Evolutionary conservation across 2,329 filamentous ascomycete genomes (phyloP).

Genomic region (Trichoderma sp.): DNA sequence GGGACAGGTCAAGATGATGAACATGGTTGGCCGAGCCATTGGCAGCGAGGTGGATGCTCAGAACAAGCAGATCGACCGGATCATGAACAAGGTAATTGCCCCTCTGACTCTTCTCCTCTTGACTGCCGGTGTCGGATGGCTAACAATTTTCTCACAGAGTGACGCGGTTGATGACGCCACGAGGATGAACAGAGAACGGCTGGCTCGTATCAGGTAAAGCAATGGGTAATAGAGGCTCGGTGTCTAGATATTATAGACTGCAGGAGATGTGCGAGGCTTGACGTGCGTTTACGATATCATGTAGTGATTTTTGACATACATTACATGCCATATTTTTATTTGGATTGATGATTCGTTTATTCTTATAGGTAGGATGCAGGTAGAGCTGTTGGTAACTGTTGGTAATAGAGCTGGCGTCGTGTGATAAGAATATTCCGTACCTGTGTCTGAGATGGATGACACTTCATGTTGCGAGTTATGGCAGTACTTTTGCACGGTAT

Average conservation of each 20-base stretch:
- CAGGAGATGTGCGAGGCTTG: background rate
- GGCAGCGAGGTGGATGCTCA: constrained; percentile 74
- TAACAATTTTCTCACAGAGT: constrained; percentile 57
- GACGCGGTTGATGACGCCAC: constrained; percentile 82
- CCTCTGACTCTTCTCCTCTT: background rate
- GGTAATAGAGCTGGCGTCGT: too few relatives aligned
- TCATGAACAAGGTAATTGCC: constrained; percentile 69
- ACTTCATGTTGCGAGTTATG: too few relatives aligned
- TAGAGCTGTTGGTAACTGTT: too few relatives aligned
- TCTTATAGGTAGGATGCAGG: too few relatives aligned
- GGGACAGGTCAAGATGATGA: constrained; percentile 69
- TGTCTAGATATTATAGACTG: constrained; percentile 6
- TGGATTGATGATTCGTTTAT: background rate
- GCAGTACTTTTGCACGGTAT: too few relatives aligned
- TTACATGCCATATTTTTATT: constrained; percentile 6
- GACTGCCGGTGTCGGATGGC: constrained; percentile 24
- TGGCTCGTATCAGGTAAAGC: constrained; percentile 61
- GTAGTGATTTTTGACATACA: constrained; percentile 9
- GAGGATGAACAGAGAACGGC: constrained; percentile 71
- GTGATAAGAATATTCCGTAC: too few relatives aligned
- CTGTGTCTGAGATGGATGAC: too few relatives aligned
- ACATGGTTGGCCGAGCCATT: constrained; percentile 72
- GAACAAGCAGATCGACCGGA: constrained; percentile 73
- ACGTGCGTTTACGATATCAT: constrained; percentile 2
- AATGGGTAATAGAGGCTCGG: constrained; percentile 2